Conservation (phyloP, 1,284 basidiomycete species). For the Ceratobasidium sp. region DNA sequence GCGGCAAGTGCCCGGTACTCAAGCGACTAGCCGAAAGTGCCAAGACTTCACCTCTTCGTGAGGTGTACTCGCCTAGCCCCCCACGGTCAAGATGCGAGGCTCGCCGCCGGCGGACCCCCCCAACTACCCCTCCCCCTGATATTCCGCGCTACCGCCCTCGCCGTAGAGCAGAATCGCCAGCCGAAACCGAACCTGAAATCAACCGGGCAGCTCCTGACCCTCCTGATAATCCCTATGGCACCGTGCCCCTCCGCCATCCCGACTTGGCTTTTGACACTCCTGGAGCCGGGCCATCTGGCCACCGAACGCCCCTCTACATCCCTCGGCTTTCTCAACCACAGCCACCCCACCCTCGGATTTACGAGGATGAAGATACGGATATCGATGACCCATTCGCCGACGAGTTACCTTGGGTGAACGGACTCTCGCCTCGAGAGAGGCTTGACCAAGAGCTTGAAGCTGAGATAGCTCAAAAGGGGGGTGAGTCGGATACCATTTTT, state of each 20-base stretch:
- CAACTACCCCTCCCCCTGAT: background rate
- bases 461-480: background rate
- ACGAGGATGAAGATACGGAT: background rate
- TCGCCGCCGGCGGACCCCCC: background rate
- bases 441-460: slow-evolving; percentile 20
- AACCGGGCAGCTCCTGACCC: too few relatives aligned
- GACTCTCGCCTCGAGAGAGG: background rate
- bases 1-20: background rate
- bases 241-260: background rate
- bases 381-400: background rate
- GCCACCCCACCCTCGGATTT: too few relatives aligned
- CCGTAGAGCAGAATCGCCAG: too few relatives aligned
- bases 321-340: too few relatives aligned
- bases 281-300: slow-evolving; percentile 18
- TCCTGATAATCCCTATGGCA: too few relatives aligned
- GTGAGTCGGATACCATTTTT: background rate
- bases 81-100: background rate
- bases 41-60: background rate
- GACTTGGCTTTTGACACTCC: slow-evolving; percentile 17
- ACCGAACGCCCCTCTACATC: too few relatives aligned
- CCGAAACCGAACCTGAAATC: too few relatives aligned
- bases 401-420: background rate
- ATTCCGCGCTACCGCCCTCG: background rate
- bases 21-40: background rate
- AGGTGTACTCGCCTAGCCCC: background rate